phyloP scores from a whole-genome alignment of 345 rosid species.

The Camelina neglecta region DNA sequence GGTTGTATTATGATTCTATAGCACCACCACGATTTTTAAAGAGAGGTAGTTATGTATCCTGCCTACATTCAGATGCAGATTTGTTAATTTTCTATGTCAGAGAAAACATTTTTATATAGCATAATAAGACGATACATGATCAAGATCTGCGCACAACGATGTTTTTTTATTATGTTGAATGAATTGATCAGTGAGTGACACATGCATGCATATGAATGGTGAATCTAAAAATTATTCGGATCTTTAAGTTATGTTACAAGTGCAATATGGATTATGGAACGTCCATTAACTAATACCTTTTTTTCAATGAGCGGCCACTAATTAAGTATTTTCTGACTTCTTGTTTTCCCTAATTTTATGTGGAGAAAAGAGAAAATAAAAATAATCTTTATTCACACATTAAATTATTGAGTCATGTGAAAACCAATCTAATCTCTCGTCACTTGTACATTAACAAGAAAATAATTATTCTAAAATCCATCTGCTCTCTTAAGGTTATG shows the following conservation, averaged over 20 bases:
- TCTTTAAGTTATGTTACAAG: background rate
- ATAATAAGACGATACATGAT: constrained; percentile 11
- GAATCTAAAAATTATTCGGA: constrained; percentile 20
- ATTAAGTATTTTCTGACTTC: background rate
- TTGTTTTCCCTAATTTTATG: constrained; percentile 2
- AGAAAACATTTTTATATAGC: background rate
- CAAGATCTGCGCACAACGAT: constrained; percentile 15
- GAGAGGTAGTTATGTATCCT: background rate
- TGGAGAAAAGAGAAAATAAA: background rate
- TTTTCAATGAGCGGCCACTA: constrained; percentile 19
- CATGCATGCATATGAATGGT: constrained; percentile 29
- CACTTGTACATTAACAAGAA: constrained; percentile 24
- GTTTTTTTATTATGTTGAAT: constrained; percentile 1
- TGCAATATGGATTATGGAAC: constrained; percentile 6
- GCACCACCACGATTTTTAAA: background rate
- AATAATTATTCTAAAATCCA: background rate
- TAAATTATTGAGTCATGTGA: constrained; percentile 18
- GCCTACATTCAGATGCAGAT: constrained; percentile 24
- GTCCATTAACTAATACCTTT: constrained; percentile 7
- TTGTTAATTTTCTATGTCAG: background rate
- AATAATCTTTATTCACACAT: constrained; percentile 13
- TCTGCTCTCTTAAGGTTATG: background rate
- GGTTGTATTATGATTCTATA: constrained; percentile 9
- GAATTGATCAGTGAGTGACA: constrained; percentile 28
- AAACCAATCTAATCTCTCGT: background rate